A percentile compares a stretch with the other conserved stretches of the same genome.
phyloP scores from a whole-genome alignment of 1,284 basidiomycete genomes.

The Rhodotorula sp. region DNA sequence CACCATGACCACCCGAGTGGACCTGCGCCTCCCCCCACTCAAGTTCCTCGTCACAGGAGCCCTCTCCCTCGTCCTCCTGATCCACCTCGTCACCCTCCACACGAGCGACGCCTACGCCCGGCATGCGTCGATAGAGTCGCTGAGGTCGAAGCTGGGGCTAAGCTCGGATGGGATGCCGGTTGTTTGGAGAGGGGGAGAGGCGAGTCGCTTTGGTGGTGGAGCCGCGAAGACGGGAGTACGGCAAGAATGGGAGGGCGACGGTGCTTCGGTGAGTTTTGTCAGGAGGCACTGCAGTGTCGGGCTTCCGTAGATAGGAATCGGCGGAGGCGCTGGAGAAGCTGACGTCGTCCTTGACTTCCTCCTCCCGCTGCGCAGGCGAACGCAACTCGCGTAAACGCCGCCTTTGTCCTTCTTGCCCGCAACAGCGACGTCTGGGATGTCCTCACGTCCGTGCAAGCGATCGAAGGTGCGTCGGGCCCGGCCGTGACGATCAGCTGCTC shows the following conservation, averaged over 20 bases:
- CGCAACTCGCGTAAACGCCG: slow-evolving; percentile 15
- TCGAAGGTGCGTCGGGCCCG: slow-evolving; percentile 23
- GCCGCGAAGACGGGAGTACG: background rate
- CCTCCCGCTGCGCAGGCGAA: slow-evolving; percentile 4
- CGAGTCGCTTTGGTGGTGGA: background rate
- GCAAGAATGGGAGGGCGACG: background rate
- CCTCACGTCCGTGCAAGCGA: slow-evolving; percentile 47
- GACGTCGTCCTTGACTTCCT: background rate
- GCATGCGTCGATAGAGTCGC: background rate
- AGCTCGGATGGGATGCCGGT: slow-evolving; percentile 9
- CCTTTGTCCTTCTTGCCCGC: slow-evolving; percentile 63
- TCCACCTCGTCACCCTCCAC: slow-evolving; percentile 13
- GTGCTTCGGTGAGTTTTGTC: background rate
- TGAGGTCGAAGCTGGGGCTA: background rate
- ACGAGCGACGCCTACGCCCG: slow-evolving; percentile 1
- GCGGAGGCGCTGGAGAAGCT: background rate
- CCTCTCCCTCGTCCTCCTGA: slow-evolving; percentile 5
- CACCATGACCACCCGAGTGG: background rate
- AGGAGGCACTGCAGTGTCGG: too few species aligned
- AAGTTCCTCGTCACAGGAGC: background rate
- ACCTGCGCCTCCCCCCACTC: slow-evolving; percentile 3
- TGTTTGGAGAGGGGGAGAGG: too few species aligned
- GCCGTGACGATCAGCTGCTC: too few species aligned
- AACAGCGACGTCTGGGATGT: slow-evolving; percentile 75
- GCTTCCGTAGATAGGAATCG: background rate